Evolutionary conservation across 2,329 filamentous ascomycete species (phyloP), one percentile per base, ranked within the genome.

Genomic region (Ophiosphaerella herpotricha): DNA sequence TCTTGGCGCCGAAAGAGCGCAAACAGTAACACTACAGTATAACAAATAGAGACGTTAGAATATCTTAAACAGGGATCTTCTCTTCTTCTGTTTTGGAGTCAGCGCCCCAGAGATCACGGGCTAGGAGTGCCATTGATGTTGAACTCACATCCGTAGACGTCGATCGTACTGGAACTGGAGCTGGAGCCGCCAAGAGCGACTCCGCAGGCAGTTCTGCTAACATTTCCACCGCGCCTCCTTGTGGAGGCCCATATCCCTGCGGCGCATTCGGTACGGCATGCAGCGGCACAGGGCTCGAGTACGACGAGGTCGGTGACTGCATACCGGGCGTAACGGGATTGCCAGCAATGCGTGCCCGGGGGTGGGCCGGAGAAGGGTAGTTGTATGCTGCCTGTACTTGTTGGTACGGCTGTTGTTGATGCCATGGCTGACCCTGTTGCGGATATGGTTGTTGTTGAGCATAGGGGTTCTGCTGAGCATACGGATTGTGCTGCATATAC

Each of bases 1-100:
- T 55, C 49, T 40, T 39, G 29, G 35, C 26, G 44, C 38, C 23
- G n/a, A 29, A 31, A 34, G 16, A 40, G 29, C 40, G 29, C 24
- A 13, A 41, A 29, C 18, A 41, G 13, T 9, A 31, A 24, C 26
- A 29, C 26, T 18, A 26, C 12, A 39, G 33, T 12, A 35, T 16
- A 29, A 24, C 39, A 41, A 13, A 39, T 16, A 13, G 24, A 12
- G n/a, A 9, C 4, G 52, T 54, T 32, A 60, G 35, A 66, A 65
- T 12, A 66, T 16, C 38, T 49, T 66, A 39, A 58, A 67, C 1
- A 66, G 42, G 16, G 63, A 63, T 16, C 50, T 57, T 43, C 54
- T 60, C 53, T 61, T 67, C 41, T 68, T 67, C 56, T 64, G 46
- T 24, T 13, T 26, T 42, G 43, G 40, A 32, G 43, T 60, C 36